These are phyloP conservation scores for Leccinum obscurum DNA, from an alignment of 768 basidiomycete species.

Conservation along the genomic window DNA sequence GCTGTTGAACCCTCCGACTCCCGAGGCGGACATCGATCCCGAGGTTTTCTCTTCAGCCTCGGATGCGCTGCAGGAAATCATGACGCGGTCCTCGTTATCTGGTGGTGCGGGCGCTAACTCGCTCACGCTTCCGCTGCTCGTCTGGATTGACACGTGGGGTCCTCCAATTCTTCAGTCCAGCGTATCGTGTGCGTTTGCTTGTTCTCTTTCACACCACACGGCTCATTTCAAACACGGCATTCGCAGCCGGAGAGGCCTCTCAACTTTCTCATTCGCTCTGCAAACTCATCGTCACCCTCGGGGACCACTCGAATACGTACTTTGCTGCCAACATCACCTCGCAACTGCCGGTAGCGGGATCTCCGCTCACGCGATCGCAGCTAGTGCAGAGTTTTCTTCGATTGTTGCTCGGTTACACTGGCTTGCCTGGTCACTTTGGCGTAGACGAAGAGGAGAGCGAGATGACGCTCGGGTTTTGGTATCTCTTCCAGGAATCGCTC, in stretches of 20 bases:
- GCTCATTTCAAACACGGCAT: not conserved
- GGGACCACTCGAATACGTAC: conserved; percentile 84
- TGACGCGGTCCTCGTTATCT: conserved; percentile 70
- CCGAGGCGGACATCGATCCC: conserved; percentile 33
- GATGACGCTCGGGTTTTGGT: conserved; percentile 87
- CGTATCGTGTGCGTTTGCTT: conserved; percentile 34
- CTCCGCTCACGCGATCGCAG: conserved; percentile 42
- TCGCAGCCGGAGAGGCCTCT: conserved; percentile 36
- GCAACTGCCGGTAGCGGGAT: conserved; percentile 34
- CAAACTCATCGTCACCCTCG: conserved; percentile 77
- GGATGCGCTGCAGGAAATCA: conserved; percentile 74
- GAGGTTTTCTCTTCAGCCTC: conserved; percentile 62
- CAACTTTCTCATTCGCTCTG: conserved; percentile 70
- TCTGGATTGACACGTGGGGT: conserved; percentile 69
- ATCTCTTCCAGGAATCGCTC: conserved; percentile 83
- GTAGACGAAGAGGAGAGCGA: conserved; percentile 88
- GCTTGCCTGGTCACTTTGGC: conserved; percentile 73
- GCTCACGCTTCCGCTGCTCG: conserved; percentile 83
- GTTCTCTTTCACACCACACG: not conserved
- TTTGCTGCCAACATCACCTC: conserved; percentile 69
- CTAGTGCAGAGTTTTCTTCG: conserved; percentile 72
- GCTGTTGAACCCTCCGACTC: no score
- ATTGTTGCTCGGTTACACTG: conserved; percentile 71
- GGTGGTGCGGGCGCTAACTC: conserved; percentile 67
- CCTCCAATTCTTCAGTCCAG: conserved; percentile 42